phyloP scores from a whole-genome alignment of 2,329 filamentous ascomycete genomes.

The Colletotrichum liriopes region DNA sequence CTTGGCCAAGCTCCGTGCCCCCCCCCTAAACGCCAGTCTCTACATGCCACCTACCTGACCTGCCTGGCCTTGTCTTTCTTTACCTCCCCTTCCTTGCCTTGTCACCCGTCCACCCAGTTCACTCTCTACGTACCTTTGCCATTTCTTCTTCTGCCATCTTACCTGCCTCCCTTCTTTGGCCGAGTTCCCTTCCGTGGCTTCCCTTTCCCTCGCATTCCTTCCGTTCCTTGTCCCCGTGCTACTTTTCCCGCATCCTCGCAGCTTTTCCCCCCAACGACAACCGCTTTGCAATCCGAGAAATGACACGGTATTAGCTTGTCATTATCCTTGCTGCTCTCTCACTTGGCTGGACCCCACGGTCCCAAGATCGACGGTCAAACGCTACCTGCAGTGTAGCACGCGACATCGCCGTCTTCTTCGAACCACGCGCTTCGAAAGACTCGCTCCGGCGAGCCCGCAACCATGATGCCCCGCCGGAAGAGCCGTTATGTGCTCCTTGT shows the following conservation, averaged over 20 bases:
- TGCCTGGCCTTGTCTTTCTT: neutral
- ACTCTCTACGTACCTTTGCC: constrained; percentile 33
- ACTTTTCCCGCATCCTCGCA: neutral
- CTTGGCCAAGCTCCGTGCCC: constrained; percentile 28
- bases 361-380: constrained; percentile 21
- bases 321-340: constrained; percentile 21
- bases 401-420: constrained; percentile 12
- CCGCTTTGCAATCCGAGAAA: constrained; percentile 23
- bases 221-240: constrained; percentile 19
- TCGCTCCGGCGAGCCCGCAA: constrained; percentile 29
- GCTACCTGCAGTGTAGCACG: constrained; percentile 34
- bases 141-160: constrained; percentile 18
- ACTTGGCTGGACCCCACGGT: constrained; percentile 24
- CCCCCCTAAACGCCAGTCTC: constrained; percentile 24
- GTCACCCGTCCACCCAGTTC: neutral
- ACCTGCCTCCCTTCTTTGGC: constrained; percentile 7
- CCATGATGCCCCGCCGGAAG: constrained; percentile 71
- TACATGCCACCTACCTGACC: constrained; percentile 31
- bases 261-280: neutral
- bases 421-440: constrained; percentile 5
- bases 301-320: constrained; percentile 28
- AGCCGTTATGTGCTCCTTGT: constrained; percentile 74
- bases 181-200: constrained; percentile 16
- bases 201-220: constrained; percentile 17
- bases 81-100: constrained; percentile 9